phyloP scores from a whole-genome alignment of 352 stramenopile genomes.

The Saprolegnia diclina region DNA sequence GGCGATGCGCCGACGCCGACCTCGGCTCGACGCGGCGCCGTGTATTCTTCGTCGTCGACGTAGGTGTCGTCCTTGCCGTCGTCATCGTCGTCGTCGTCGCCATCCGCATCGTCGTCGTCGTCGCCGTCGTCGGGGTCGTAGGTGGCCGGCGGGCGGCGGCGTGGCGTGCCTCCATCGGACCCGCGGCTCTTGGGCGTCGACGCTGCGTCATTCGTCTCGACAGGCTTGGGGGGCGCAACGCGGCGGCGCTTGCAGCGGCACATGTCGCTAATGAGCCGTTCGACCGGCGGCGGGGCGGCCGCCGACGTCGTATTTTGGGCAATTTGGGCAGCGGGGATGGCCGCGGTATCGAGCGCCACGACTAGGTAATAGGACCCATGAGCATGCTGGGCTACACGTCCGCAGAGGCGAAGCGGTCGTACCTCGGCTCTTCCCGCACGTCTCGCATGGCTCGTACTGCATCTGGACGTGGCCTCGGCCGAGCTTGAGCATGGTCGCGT shows the following conservation, averaged over 20 bases:
- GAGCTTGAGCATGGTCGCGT: conserved; percentile 14
- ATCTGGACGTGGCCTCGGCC: conserved; percentile 22
- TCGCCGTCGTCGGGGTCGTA: conserved; percentile 5
- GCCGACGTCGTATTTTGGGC: background rate
- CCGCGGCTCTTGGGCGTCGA: background rate
- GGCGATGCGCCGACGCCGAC: background rate
- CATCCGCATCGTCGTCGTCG: background rate
- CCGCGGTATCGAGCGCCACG: conserved; percentile 18
- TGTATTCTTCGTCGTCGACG: background rate
- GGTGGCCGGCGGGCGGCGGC: background rate
- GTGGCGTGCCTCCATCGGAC: too few relatives aligned
- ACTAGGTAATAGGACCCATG: background rate
- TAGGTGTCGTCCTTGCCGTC: background rate
- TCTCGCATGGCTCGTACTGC: conserved; percentile 22
- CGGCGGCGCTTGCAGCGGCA: conserved; percentile 21
- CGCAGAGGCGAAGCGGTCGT: conserved; percentile 4
- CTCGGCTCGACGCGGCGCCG: background rate
- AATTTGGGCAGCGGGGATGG: background rate
- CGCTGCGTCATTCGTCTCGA: background rate
- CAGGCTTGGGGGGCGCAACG: background rate
- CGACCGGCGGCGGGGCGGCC: background rate
- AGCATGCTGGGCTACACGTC: background rate
- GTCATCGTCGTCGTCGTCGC: background rate
- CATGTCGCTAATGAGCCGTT: conserved; percentile 22
- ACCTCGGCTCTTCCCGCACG: conserved; percentile 25